Base-by-base conservation (phyloP, 2,329 filamentous ascomycete genomes). In the Penicillium palitans region DNA sequence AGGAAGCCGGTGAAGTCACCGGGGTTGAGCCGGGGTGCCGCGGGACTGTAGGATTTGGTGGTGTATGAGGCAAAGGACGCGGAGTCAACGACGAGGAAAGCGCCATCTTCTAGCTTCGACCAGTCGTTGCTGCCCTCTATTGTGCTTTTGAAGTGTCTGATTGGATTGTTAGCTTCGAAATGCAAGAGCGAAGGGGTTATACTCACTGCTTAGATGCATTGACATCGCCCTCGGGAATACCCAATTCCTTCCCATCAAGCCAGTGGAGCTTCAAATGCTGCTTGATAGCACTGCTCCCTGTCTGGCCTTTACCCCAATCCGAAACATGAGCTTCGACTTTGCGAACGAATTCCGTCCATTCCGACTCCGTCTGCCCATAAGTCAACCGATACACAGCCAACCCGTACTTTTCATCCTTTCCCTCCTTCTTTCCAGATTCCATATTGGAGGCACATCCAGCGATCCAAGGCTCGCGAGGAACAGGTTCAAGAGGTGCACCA, bases 371-470 rank as follows among this genome's bases (percentile, higher is more conserved):
- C 17, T 64, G 58, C 10, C 59, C 37, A 33, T 68, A 68, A 0
- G 62, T 65, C 15, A 71, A 57, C 13, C 68, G 62, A 54, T 72
- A 72, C 12, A 71, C 61, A 3, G 54, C 61, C 6, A 70, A 35
- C 19, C 66, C 64, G 25, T 47, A 59, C 4, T 33, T 33, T n/a
- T 19, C 46, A n/a, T 31, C 13, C 6, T 39, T 50, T 10, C 40
- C 35, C 2, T 42, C 8, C 10, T 39, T n/a, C 31, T 13, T 19
- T 33, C 6, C 19, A 27, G 7, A 15, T n/a, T 52, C 8, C 2
- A 55, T 37, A 4, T 9, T 15, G 2, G 37, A 13, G 31, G 52
- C n/a, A 19, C 35, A 19, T 0, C n/a, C 21, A 27, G 21, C 25
- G 12, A 68, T 67, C 66, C 66, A 68, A 21, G 63, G 63, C 49